These are phyloP conservation scores for Pythium chondricola DNA, from an alignment of 352 stramenopile genomes.

Conservation along the genomic window DNA sequence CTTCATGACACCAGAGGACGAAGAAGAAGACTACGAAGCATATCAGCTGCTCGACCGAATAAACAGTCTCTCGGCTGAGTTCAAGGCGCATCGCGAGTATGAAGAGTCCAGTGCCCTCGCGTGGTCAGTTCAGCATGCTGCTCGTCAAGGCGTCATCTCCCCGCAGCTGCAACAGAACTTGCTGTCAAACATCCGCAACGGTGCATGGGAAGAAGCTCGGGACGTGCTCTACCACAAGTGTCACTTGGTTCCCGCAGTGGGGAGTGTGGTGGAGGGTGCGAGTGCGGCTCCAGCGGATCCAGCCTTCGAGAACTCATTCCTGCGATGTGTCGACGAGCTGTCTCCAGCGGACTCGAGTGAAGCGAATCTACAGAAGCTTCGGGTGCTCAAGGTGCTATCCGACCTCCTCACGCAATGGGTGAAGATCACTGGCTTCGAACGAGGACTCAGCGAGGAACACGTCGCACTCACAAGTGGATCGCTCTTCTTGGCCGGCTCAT, in stretches of 20 bases:
- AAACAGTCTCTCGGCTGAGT: conserved; percentile 53
- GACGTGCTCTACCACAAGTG: conserved; percentile 84
- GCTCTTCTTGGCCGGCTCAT: conserved; percentile 83
- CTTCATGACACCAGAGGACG: conserved; percentile 39
- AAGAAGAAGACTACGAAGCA: conserved; percentile 61
- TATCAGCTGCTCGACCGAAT: conserved; percentile 63
- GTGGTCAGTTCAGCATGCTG: conserved; percentile 70
- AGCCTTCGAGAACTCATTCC: conserved; percentile 36
- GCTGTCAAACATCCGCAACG: conserved; percentile 46
- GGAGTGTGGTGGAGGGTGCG: conserved; percentile 45
- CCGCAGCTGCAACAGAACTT: conserved; percentile 66
- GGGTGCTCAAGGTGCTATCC: conserved; percentile 63
- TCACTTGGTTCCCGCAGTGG: conserved; percentile 67
- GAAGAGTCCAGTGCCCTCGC: conserved; percentile 62
- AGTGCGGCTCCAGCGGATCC: conserved; percentile 28
- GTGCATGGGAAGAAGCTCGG: conserved; percentile 54
- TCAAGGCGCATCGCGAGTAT: conserved; percentile 59
- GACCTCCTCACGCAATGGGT: conserved; percentile 72
- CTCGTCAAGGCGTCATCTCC: conserved; percentile 51
- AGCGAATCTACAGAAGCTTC: conserved; percentile 58
- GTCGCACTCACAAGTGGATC: conserved; percentile 68
- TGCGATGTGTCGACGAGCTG: conserved; percentile 44
- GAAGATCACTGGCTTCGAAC: conserved; percentile 61
- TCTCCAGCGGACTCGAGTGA: conserved; percentile 41
- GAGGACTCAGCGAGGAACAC: conserved; percentile 60